phyloP scores from a whole-genome alignment of 1,284 basidiomycete genomes.

The Afroboletus lepidellus region DNA sequence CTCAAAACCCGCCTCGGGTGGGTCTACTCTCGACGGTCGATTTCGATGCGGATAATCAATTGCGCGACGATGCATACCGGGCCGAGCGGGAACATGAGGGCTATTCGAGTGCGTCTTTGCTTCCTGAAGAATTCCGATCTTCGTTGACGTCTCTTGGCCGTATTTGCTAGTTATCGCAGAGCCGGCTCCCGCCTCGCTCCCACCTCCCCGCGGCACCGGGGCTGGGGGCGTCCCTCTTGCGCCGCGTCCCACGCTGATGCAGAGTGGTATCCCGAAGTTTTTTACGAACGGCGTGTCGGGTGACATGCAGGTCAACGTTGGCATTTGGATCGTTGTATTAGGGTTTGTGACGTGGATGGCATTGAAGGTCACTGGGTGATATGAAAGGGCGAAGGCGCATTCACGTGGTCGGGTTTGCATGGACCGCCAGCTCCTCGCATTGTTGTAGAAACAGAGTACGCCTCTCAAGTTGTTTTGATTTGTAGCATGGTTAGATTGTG shows the following conservation, averaged over 20 bases:
- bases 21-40: constrained; percentile 70
- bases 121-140: background rate
- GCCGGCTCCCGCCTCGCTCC: constrained; percentile 25
- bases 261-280: constrained; percentile 1
- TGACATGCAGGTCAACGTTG: constrained; percentile 6
- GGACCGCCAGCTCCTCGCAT: background rate
- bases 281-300: constrained; percentile 20
- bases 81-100: constrained; percentile 23
- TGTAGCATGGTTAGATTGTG: no score
- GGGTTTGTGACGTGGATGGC: constrained; percentile 19
- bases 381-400: background rate
- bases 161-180: constrained; percentile 24
- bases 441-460: background rate
- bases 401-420: background rate
- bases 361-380: constrained; percentile 17
- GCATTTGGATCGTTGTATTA: constrained; percentile 16
- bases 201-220: constrained; percentile 21
- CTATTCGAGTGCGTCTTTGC: constrained; percentile 22
- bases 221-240: constrained; percentile 32
- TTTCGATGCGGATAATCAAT: constrained; percentile 38
- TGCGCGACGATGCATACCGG: constrained; percentile 26
- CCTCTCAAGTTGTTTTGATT: background rate
- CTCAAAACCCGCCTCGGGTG: constrained; percentile 62
- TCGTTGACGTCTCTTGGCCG: background rate
- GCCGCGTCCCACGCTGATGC: constrained; percentile 14